phyloP scores from a whole-genome alignment of 2,329 filamentous ascomycete species.

The Fonsecaea pedrosoi region DNA sequence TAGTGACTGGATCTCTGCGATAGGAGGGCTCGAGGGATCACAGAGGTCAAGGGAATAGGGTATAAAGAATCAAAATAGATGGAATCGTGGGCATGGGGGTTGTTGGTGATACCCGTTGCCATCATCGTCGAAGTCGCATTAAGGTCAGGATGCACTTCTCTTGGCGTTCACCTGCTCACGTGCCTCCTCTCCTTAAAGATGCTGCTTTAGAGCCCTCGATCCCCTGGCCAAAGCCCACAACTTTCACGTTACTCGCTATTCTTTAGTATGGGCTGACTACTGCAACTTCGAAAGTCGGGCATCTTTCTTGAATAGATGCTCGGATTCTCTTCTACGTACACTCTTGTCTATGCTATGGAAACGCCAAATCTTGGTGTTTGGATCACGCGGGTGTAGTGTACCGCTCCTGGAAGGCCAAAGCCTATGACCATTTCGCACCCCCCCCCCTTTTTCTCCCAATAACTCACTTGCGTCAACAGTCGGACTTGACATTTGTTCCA shows the following conservation, averaged over 20 bases:
- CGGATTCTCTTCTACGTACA: background rate
- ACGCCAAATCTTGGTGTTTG: slow-evolving; percentile 7
- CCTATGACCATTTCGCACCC: background rate
- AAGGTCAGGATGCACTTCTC: slow-evolving; percentile 18
- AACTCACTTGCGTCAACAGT: background rate
- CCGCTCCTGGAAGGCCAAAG: slow-evolving; percentile 8
- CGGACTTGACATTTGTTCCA: background rate
- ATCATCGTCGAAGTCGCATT: slow-evolving; percentile 23
- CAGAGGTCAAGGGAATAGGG: slow-evolving; percentile 8
- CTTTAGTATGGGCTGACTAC: too few relatives aligned
- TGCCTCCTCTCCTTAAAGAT: background rate
- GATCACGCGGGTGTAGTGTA: slow-evolving; percentile 3
- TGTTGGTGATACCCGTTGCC: slow-evolving; percentile 18
- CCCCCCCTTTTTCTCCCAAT: too few relatives aligned
- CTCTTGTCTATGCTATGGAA: background rate
- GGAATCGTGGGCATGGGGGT: slow-evolving; percentile 14
- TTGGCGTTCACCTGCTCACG: slow-evolving; percentile 18
- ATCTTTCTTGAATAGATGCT: too few relatives aligned
- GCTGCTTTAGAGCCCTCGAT: background rate
- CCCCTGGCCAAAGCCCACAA: background rate
- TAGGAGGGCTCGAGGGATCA: background rate
- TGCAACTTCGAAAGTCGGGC: too few relatives aligned
- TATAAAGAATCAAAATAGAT: slow-evolving; percentile 17
- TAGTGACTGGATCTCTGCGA: slow-evolving; percentile 11
- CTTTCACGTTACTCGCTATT: too few relatives aligned